Conservation (phyloP, 2,329 filamentous ascomycete genomes). For the Albophoma yamanashiensis region DNA sequence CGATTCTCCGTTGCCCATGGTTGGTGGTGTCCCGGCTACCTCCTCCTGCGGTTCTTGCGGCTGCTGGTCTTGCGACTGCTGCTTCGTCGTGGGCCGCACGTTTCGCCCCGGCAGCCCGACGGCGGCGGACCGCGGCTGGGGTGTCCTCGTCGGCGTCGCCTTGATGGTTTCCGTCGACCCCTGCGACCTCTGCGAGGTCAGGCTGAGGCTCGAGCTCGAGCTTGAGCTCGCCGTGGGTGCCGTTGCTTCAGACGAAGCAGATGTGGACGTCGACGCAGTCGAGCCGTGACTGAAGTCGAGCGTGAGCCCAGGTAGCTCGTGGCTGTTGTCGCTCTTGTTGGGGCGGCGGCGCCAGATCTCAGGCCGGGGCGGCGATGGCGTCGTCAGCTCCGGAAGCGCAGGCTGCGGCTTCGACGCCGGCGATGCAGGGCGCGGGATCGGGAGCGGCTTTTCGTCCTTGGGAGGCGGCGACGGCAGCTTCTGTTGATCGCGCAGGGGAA, state of each 20-base stretch:
- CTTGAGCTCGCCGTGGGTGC: background rate
- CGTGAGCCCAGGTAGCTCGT: slow-evolving; percentile 37
- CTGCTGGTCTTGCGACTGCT: slow-evolving; percentile 1
- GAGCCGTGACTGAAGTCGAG: slow-evolving; percentile 39
- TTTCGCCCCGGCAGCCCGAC: slow-evolving; percentile 18
- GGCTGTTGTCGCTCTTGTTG: slow-evolving; percentile 33
- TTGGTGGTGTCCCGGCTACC: slow-evolving; percentile 8
- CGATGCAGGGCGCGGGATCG: background rate
- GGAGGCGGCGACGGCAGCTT: slow-evolving; percentile 12
- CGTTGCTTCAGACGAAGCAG: background rate
- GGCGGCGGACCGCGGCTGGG: slow-evolving; percentile 7
- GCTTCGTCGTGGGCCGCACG: slow-evolving; percentile 10
- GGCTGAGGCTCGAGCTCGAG: background rate
- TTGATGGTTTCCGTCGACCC: background rate
- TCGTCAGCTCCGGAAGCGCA: slow-evolving; percentile 7
- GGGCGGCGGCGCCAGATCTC: slow-evolving; percentile 41
- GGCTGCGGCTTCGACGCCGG: slow-evolving; percentile 3
- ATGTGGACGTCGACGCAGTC: slow-evolving; percentile 24
- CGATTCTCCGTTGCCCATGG: slow-evolving; percentile 22
- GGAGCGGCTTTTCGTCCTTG: slow-evolving; percentile 12
- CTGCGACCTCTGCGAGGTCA: background rate
- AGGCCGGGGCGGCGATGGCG: slow-evolving; percentile 17
- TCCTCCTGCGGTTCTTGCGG: background rate
- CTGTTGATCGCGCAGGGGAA: slow-evolving; percentile 3
- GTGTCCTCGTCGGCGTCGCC: background rate